Percentiles rank a stretch among this genome's conserved stretches.
phyloP scores from a whole-genome alignment of 306 rosid genomes.

The Vigna reflexopilosa region DNA sequence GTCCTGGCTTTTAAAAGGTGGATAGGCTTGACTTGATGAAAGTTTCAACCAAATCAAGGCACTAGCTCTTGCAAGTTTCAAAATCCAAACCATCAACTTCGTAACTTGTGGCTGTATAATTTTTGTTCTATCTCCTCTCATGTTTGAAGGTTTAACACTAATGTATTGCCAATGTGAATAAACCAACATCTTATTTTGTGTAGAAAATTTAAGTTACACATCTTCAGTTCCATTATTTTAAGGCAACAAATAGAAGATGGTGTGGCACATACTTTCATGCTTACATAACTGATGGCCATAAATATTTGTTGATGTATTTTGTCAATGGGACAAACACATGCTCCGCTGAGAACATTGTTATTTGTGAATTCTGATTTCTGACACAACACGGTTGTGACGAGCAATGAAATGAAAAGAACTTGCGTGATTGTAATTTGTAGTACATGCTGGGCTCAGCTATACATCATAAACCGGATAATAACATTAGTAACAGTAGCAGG shows the following conservation, averaged over 20 bases:
- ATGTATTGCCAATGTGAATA: constrained; percentile 29
- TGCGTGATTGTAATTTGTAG: background rate
- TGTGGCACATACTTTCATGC: background rate
- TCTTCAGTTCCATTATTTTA: constrained; percentile 18
- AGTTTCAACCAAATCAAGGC: constrained; percentile 1
- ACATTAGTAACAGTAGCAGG: background rate
- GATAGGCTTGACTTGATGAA: constrained; percentile 74
- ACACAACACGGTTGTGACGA: background rate
- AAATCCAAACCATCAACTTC: constrained; percentile 15
- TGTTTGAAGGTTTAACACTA: constrained; percentile 17
- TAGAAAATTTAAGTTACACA: background rate
- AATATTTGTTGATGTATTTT: background rate
- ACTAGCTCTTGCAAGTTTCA: constrained; percentile 41
- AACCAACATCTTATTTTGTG: constrained; percentile 2
- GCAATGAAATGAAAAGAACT: background rate
- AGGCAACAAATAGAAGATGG: constrained; percentile 12
- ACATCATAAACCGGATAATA: constrained; percentile 1
- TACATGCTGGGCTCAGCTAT: constrained; percentile 2
- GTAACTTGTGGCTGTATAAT: constrained; percentile 2
- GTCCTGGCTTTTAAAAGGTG: constrained; percentile 75
- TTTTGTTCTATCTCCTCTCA: constrained; percentile 2
- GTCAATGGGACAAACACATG: background rate
- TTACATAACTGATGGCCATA: constrained; percentile 10
- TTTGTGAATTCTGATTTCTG: background rate
- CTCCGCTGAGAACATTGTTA: background rate